Evolutionary conservation across 2,329 filamentous ascomycete species (phyloP).

Genomic region (Aureobasidium zeae): DNA sequence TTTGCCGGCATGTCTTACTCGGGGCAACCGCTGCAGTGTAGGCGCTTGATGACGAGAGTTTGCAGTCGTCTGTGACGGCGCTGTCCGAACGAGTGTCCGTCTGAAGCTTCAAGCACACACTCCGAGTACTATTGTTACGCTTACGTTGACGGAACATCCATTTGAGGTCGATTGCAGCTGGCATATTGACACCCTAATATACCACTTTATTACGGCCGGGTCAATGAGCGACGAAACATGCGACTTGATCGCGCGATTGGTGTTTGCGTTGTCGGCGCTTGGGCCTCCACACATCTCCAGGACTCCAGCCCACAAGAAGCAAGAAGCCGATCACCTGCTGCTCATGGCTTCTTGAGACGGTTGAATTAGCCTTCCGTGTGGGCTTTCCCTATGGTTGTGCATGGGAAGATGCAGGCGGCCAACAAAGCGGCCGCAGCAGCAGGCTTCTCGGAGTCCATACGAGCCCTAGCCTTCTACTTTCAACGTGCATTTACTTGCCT

Average conservation of each 20-base stretch:
- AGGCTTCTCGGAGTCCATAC: constrained; percentile 4
- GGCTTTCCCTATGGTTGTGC: constrained; percentile 5
- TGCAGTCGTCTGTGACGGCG: constrained; percentile 13
- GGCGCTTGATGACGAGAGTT: constrained; percentile 8
- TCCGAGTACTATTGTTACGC: background rate
- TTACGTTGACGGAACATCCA: constrained; percentile 1
- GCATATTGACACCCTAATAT: constrained; percentile 4
- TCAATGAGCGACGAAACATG: constrained; percentile 12
- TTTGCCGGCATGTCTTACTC: constrained; percentile 9
- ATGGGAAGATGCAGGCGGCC: constrained; percentile 13
- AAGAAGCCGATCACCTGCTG: constrained; percentile 12
- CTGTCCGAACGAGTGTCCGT: background rate
- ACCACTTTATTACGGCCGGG: constrained; percentile 4
- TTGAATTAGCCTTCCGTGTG: constrained; percentile 10
- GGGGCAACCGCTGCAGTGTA: constrained; percentile 5
- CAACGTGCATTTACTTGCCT: constrained; percentile 3
- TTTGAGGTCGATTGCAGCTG: constrained; percentile 13
- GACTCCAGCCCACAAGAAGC: constrained; percentile 9
- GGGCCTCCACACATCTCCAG: constrained; percentile 2
- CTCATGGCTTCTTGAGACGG: constrained; percentile 2
- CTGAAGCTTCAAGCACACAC: constrained; percentile 5
- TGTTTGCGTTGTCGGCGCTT: constrained; percentile 12
- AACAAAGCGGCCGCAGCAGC: constrained; percentile 15
- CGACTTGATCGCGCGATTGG: constrained; percentile 6
- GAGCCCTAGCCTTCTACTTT: constrained; percentile 7